Conservation (phyloP, 768 basidiomycete species). For the Lentinula aciculospora region DNA sequence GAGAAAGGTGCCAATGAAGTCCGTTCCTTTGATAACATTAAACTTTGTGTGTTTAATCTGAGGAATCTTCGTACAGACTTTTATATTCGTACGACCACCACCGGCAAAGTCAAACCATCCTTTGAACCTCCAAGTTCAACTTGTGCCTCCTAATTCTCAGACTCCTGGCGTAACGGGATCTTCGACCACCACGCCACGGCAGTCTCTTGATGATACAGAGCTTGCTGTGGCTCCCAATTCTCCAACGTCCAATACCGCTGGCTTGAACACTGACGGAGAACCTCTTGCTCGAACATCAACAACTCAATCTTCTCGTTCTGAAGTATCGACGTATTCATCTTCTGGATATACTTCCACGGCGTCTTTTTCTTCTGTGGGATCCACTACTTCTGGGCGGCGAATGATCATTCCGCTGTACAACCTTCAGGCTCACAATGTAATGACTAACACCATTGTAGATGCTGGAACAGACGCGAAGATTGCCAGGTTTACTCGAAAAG, state of each 20-base stretch:
- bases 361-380: conserved; percentile 32
- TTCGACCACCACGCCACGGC: conserved; percentile 24
- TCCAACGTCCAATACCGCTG: background rate
- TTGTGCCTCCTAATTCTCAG: conserved; percentile 65
- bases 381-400: conserved; percentile 46
- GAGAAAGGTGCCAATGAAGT: conserved; percentile 10
- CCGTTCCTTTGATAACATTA: background rate
- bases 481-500: conserved; percentile 67
- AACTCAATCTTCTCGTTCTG: conserved; percentile 23
- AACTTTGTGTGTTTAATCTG: background rate
- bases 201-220: conserved; percentile 31
- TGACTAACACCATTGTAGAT: conserved; percentile 82
- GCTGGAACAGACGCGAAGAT: conserved; percentile 87
- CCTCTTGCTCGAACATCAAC: background rate
- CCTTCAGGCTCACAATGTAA: conserved; percentile 80
- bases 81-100: conserved; percentile 89
- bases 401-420: conserved; percentile 86
- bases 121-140: conserved; percentile 87
- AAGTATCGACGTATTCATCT: conserved; percentile 34
- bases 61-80: conserved; percentile 47
- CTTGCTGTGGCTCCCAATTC: conserved; percentile 20
- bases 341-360: conserved; percentile 49
- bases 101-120: conserved; percentile 83
- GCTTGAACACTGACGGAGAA: conserved; percentile 7
- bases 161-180: conserved; percentile 32